phyloP scores from a whole-genome alignment of 257 asterid genomes.

The Fraxinus americana region DNA sequence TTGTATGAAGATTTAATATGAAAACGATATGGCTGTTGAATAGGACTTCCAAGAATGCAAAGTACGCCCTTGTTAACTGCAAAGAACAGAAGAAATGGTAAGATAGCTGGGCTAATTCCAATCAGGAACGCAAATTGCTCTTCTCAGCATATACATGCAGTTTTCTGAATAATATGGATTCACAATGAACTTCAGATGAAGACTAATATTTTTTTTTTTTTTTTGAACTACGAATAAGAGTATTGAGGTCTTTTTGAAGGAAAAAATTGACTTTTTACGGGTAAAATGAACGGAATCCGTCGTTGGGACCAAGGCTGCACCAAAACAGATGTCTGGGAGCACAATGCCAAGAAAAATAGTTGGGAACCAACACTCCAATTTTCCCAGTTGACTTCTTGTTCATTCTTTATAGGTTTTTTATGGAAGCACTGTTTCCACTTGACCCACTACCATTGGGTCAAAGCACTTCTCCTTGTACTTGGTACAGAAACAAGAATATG shows the following conservation, averaged over 20 bases:
- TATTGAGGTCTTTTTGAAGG: too few species aligned
- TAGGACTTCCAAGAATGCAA: slow-evolving; percentile 85
- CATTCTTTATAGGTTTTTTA: not conserved
- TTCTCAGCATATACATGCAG: not conserved
- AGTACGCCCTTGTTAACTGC: slow-evolving; percentile 95
- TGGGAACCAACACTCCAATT: too few species aligned
- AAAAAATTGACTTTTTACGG: too few species aligned
- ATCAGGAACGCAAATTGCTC: not conserved
- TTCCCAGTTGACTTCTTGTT: too few species aligned
- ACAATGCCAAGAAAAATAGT: too few species aligned
- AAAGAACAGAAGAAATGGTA: slow-evolving; percentile 23
- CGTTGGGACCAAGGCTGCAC: too few species aligned
- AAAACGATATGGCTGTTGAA: slow-evolving; percentile 77
- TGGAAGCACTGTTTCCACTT: not conserved
- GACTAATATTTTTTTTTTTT: too few species aligned
- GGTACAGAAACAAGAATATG: not conserved
- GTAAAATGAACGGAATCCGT: too few species aligned
- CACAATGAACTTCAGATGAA: not conserved
- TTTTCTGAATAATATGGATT: not conserved
- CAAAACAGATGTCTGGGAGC: too few species aligned
- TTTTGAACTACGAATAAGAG: too few species aligned
- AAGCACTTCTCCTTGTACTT: not conserved
- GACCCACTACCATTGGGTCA: slow-evolving; percentile 4
- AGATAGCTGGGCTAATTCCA: not conserved
- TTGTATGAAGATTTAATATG: slow-evolving; percentile 74